phyloP scores from a whole-genome alignment of 306 rosid genomes.

The Fragaria iinumae region DNA sequence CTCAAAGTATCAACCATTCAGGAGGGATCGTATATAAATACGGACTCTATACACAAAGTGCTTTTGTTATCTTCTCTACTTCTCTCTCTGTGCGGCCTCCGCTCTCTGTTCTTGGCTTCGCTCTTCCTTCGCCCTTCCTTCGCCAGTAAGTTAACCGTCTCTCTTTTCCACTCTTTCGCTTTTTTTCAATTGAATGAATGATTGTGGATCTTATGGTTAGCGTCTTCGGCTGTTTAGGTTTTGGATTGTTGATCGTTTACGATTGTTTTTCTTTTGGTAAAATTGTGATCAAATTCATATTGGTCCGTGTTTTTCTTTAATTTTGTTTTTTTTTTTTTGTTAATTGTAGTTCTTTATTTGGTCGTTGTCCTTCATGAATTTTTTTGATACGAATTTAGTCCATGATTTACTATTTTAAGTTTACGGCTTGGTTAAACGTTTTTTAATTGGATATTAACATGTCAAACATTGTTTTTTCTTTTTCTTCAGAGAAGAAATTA shows the following conservation, averaged over 20 bases:
- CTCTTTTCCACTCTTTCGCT: no score
- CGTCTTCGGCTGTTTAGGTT: not conserved
- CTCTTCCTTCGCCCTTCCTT: not conserved
- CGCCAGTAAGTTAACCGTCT: no score
- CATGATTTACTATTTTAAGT: not conserved
- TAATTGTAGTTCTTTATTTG: not conserved
- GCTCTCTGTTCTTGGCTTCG: not conserved
- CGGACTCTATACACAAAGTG: no score
- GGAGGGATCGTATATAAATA: not conserved
- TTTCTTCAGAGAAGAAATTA: not conserved
- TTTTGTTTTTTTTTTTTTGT: not conserved
- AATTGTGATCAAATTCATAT: not conserved
- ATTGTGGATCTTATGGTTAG: not conserved
- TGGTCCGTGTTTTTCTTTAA: not conserved
- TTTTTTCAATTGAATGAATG: not conserved
- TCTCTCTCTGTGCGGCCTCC: not conserved
- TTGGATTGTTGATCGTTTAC: not conserved
- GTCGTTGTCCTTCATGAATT: not conserved
- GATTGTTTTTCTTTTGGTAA: not conserved
- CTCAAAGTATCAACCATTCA: not conserved
- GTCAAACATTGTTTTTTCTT: not conserved
- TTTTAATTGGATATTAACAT: no score
- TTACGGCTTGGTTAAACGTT: not conserved
- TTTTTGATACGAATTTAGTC: not conserved
- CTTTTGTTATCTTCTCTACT: not conserved